Base-by-base conservation (phyloP, 768 basidiomycete genomes). In the Leccinum subgranulosum region DNA sequence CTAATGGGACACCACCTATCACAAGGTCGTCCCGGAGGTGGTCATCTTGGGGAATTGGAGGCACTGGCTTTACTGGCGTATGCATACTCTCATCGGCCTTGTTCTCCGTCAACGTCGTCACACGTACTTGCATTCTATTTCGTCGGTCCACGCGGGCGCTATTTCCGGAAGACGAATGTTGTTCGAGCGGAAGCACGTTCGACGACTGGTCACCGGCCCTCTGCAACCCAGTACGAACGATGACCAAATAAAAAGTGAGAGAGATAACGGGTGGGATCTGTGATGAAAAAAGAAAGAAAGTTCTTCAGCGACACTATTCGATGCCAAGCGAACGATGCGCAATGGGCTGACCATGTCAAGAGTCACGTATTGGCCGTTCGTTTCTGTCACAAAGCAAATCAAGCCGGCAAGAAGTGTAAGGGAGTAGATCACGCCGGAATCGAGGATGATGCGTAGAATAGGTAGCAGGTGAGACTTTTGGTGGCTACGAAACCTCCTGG, bases 241-340 rank as follows among this genome's bases (percentile, higher is more conserved):
- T 76, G 50, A 78, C 73, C 74, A 77, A 72, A 63, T 75, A 75
- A 63, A 76, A 78, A 6, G 73, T 70, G 65, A 78, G 76, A 8
- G 71, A 74, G 54, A 77, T 77, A 54, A 77, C 73, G 23, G 74
- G 76, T 14, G 69, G 67, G 46, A 73, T 59, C 75, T 76, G 23
- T 19, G 17, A 19, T 41, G 39, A 41, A 41, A n/a, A 36, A 17
- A 36, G 5, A 23, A 46, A 41, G 11, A 8, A 19, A 4, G 12
- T 10, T 12, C 17, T 3, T 56, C 48, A 60, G 55, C 34, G 25
- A 3, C 29, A 51, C 17, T 3, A 49, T 52, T 21, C 23, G n/a
- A 9, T 25, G 19, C 11, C 15, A 43, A 19, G n/a, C 2, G 9
- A 47, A 25, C 12, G 47, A 54, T 4, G 21, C 0, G n/a, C 3